phyloP scores from a whole-genome alignment of 2,329 filamentous ascomycete genomes.

The Pseudogymnoascus sp. region DNA sequence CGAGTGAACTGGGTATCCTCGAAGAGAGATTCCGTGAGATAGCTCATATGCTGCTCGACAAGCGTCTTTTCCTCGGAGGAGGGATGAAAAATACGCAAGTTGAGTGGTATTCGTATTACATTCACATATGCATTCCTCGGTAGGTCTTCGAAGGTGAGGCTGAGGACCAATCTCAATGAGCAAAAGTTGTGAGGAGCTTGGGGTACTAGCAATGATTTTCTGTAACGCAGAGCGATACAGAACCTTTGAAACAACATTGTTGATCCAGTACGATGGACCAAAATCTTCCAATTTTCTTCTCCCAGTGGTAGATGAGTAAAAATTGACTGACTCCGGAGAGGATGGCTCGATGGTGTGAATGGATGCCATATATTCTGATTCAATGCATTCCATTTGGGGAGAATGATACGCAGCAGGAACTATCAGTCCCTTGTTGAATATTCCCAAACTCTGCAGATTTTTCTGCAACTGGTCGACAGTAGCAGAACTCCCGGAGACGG shows the following conservation, averaged over 20 bases:
- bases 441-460: conserved; percentile 19
- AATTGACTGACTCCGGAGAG: not conserved
- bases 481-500: conserved; percentile 23
- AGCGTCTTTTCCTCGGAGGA: conserved; percentile 15
- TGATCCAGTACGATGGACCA: conserved; percentile 36
- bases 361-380: conserved; percentile 18
- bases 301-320: conserved; percentile 10
- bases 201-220: not conserved
- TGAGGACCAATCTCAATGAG: conserved; percentile 32
- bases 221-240: not conserved
- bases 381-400: conserved; percentile 25
- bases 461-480: conserved; percentile 23
- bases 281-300: conserved; percentile 21
- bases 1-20: conserved; percentile 12
- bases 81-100: conserved; percentile 10
- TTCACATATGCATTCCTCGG: conserved; percentile 20
- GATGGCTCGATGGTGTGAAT: conserved; percentile 17
- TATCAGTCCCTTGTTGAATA: conserved; percentile 24
- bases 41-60: conserved; percentile 11
- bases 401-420: conserved; percentile 29
- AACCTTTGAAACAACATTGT: conserved; percentile 32
- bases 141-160: conserved; percentile 28
- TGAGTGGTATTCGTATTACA: not conserved
- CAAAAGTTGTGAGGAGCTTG: conserved; percentile 11
- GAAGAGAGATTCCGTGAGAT: conserved; percentile 11